Percentiles rank a stretch among this genome's conserved stretches.
Conservation (phyloP, 768 basidiomycete species). For the Tricholoma bakamatsutake region DNA sequence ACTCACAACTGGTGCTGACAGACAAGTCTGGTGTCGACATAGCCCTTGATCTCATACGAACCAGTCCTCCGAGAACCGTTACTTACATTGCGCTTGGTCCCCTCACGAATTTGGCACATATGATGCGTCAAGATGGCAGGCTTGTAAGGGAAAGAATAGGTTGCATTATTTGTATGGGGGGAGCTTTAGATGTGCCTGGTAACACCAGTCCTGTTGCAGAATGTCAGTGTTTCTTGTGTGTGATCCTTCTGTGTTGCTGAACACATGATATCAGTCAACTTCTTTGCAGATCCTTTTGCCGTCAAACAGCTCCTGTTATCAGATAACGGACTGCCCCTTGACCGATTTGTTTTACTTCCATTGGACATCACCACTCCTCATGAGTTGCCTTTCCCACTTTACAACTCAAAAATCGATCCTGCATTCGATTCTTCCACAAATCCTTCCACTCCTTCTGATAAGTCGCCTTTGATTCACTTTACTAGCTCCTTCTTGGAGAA, state of each 20-base stretch:
- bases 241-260: slow-evolving; percentile 1
- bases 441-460: slow-evolving; percentile 43
- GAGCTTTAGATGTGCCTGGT: slow-evolving; percentile 85
- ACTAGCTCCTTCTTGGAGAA: slow-evolving; percentile 75
- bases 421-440: slow-evolving; percentile 40
- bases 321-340: slow-evolving; percentile 47
- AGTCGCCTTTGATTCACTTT: slow-evolving; percentile 66
- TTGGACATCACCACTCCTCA: slow-evolving; percentile 83
- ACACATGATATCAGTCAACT: slow-evolving; percentile 52
- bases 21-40: slow-evolving; percentile 46
- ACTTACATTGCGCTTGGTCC: slow-evolving; percentile 75
- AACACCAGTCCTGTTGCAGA: slow-evolving; percentile 81
- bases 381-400: slow-evolving; percentile 66
- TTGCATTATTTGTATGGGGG: slow-evolving; percentile 89
- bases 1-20: slow-evolving; percentile 43
- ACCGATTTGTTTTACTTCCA: slow-evolving; percentile 65
- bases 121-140: slow-evolving; percentile 50
- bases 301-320: slow-evolving; percentile 59
- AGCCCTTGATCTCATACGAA: slow-evolving; percentile 47
- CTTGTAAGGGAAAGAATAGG: slow-evolving; percentile 56
- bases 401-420: slow-evolving; percentile 55
- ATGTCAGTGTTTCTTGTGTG: slow-evolving; percentile 43
- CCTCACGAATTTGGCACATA: slow-evolving; percentile 71
- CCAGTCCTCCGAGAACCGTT: slow-evolving; percentile 44
- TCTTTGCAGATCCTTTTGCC: slow-evolving; percentile 84